Conservation (phyloP, 2,329 filamentous ascomycete species). For the Cephalotrichum gorgonifer region DNA sequence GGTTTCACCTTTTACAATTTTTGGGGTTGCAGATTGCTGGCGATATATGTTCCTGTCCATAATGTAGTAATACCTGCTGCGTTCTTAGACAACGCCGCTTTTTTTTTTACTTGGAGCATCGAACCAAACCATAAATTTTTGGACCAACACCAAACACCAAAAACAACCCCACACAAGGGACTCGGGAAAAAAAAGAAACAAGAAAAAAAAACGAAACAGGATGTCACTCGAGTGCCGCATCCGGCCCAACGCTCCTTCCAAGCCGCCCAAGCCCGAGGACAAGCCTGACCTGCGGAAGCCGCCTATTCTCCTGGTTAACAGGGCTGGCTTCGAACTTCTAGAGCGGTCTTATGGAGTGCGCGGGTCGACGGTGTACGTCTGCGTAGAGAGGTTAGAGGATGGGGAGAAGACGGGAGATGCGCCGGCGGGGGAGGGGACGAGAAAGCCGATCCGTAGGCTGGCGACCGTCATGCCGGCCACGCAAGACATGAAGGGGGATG, state of each 20-base stretch:
- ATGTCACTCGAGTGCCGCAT: constrained; percentile 5
- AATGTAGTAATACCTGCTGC: no score
- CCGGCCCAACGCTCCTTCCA: constrained; percentile 3
- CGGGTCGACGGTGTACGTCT: not conserved
- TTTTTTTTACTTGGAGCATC: no score
- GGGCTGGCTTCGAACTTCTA: constrained; percentile 1
- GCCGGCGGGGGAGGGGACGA: not conserved
- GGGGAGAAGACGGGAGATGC: not conserved
- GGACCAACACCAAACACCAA: not conserved
- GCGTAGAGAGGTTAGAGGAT: constrained; percentile 1
- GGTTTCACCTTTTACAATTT: no score
- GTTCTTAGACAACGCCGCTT: no score
- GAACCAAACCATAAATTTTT: no score
- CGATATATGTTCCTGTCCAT: no score
- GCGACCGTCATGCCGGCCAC: constrained; percentile 1
- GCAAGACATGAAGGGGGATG: constrained; percentile 12
- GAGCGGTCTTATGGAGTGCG: constrained; percentile 1
- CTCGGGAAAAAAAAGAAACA: not conserved
- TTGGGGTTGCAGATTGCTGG: no score
- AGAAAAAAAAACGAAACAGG: not conserved
- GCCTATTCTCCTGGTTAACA: not conserved
- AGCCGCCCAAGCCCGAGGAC: constrained; percentile 1
- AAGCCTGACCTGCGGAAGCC: constrained; percentile 4
- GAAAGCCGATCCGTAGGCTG: not conserved
- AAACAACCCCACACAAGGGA: not conserved